Evolutionary conservation across 2,329 filamentous ascomycete species (phyloP), one percentile per base, ranked within the genome.

Genomic region (Aureobasidium zeae): DNA sequence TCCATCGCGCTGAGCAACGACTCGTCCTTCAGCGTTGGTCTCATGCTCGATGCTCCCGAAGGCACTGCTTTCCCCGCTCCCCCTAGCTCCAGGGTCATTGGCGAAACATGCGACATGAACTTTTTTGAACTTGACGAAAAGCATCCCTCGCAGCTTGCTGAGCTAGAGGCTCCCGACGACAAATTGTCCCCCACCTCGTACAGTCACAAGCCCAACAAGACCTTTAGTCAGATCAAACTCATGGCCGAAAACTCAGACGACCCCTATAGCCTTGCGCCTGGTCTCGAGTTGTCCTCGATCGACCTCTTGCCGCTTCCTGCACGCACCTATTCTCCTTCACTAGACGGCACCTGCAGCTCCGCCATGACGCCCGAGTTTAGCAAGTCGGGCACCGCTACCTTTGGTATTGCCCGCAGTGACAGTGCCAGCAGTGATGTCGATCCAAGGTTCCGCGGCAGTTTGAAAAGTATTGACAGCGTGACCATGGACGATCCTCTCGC

Each of bases 251-350:
- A 49, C 24, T 33, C 45, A 3, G 45, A 42, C 33, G 48, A 50
- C 24, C 44, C 48, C n/a, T 48, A 42, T 36, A 37, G 44, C 22
- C 33, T 48, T 11, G 44, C 46, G 13, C 45, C 48, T 15, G 48
- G 48, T 16, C 45, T 50, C 24, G 48, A 48, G 32, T 45, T 50
- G 24, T 50, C 48, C 15, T 37, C 46, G 11, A 34, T 50, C 21
- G 35, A 46, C 16, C 47, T 49, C 13, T 24, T 42, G 21, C 47
- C 44, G 10, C 44, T 49, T 16, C 29, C 38, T 26, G 30, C 26
- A 11, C 25, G 32, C 5, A 35, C 34, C 2, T 45, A 45, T 17
- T 34, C 44, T 15, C 36, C 38, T 5, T 43, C 31, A 6, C 24
- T 42, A 15, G 35, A 29, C 12, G 39, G 44, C 20, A 38, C 48